Conservation (phyloP, 2,329 filamentous ascomycete genomes). For the Ceratocystis alfenasii region DNA sequence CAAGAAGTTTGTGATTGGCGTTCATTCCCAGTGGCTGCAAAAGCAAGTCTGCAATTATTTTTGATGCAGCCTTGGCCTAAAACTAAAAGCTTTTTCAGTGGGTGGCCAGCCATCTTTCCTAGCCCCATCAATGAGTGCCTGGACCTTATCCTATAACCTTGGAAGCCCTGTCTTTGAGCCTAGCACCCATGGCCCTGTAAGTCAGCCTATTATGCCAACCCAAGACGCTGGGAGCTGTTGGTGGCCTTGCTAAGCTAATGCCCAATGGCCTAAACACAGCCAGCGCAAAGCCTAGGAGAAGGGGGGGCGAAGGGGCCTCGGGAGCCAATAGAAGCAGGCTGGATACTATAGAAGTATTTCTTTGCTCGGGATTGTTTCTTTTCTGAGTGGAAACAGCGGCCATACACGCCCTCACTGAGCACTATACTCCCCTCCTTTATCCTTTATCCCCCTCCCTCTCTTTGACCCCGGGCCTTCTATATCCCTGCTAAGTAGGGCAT, state of each 20-base stretch:
- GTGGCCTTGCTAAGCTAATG: neutral
- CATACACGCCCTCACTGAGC: neutral
- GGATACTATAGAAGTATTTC: too few relatives aligned
- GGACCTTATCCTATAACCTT: neutral
- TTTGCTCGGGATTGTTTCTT: too few relatives aligned
- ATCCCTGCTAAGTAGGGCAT: neutral
- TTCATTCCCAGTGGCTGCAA: too few relatives aligned
- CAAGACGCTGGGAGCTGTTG: neutral
- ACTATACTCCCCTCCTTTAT: neutral
- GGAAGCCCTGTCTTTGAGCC: neutral
- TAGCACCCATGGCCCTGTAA: conserved; percentile 1
- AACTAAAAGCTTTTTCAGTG: neutral
- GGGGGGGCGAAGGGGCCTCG: neutral
- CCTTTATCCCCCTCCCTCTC: neutral
- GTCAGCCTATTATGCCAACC: neutral
- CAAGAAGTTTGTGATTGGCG: too few relatives aligned
- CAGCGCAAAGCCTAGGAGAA: neutral
- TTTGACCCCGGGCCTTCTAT: conserved; percentile 4
- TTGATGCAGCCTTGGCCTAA: neutral
- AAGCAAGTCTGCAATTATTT: too few relatives aligned
- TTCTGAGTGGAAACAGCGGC: too few relatives aligned
- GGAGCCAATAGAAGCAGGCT: too few relatives aligned
- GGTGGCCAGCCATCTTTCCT: conserved; percentile 1
- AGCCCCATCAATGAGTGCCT: neutral
- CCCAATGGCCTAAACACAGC: neutral